Evolutionary conservation across 1,284 basidiomycete genomes (phyloP), one percentile per base, ranked within the genome.

Genomic region (Leccinum griseonigrum): DNA sequence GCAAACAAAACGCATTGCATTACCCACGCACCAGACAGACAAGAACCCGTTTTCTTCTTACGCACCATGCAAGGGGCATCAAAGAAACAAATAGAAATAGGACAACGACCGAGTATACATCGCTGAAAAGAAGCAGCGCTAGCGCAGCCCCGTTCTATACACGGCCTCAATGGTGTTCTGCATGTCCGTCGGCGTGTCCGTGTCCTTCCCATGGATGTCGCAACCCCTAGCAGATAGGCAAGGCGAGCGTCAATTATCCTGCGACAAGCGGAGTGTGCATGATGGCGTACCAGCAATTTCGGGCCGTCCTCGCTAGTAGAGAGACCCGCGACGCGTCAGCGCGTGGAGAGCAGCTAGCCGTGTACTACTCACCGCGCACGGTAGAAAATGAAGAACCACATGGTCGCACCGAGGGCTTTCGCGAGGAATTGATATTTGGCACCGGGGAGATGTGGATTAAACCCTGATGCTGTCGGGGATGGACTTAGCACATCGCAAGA

Each of bases 351-450:
- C 52, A 57, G 52, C 31, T 52, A n/a, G 46, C 11, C 43, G 6
- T 11, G 26, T 16, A 38, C 1, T 13, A 83, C 91, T 75, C 71
- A 95, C 94, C 94, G 83, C 66, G 91, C 89, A 63, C 94, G 87
- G 79, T 96, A 97, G 81, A 97, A 96, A 76, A 97, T 92, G 83
- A 95, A 97, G 86, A 97, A 97, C 94, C 94, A 97, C 94, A 97
- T 97, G 50, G 88, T 86, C 43, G 94, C 94, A 61, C 94, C 95
- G 61, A 97, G 81, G 57, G 86, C 85, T 77, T 95, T 95, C 48
- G 91, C 85, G 38, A 95, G 82, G 74, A 94, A 85, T 64, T 84
- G 86, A 77, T 94, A 86, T 71, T 83, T 84, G 69, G 87, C 81
- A 26, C 90, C 87, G 48, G 93, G 92, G 46, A 94, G 81, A 75